Base-by-base conservation (phyloP, 306 rosid genomes). In the Luffa aegyptiaca region DNA sequence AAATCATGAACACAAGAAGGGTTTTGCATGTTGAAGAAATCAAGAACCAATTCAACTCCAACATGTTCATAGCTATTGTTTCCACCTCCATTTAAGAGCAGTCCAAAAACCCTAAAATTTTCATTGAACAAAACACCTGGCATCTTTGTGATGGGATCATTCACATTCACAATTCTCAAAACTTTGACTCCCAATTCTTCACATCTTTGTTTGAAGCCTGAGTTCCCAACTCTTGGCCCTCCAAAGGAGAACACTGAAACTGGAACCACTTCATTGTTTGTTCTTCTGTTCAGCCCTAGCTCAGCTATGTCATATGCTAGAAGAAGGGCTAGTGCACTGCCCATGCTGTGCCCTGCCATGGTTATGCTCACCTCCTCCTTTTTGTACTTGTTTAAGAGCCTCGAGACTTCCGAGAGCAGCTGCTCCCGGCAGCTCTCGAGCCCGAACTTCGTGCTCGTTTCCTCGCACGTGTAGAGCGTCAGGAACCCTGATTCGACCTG, bases 1-100 rank as follows among this genome's bases (percentile, higher is more conserved):
- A 94, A 71, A 80, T 94, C 98, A 84, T 94, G 98, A 85, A 92
- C 98, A 66, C 95, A 94, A 0, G 97, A 85, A 82, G 93, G 98
- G 87, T 94, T 92, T 75, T 91, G 92, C 49, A 94, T 82, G 80
- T 89, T 90, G 84, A 92, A 94, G 85, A 90, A 94, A 79, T 92
- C 93, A 20, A 94, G 88, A 44, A 84, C 56, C 36, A 94, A 81
- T 57, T 94, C 98, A 21, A 91, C 97, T 3, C 98, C 98, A 10
- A 94, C 98, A 58, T 94, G 98, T 6, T 94, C 91, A 68, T 94
- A 94, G 58, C 96, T 92, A 42, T 68, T 68, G 21, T 68, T 68
- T 77, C 89, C 88, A 49, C 92, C 71, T 90, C 92, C 90, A 86
- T 84, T 83, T 64, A 83, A 87, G 5, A 61, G 81, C 10, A 86